Percentiles rank a stretch among this genome's conserved stretches.
Conservation (phyloP, 495 filamentous ascomycete species). For the Cryomyces minteri region DNA sequence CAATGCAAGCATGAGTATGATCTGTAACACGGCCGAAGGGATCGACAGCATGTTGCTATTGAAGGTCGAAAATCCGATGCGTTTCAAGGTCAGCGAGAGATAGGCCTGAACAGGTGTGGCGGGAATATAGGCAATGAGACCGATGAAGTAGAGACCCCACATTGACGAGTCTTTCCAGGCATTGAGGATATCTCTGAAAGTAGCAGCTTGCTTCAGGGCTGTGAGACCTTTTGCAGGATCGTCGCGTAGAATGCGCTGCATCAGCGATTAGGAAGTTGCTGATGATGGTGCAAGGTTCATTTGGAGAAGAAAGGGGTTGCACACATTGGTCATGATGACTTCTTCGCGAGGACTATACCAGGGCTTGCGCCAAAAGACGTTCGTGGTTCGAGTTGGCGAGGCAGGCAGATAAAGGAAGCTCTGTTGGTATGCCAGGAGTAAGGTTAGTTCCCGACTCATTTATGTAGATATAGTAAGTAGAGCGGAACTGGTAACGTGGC, state of each 20-base stretch:
- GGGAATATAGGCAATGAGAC: constrained; percentile 32
- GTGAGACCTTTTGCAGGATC: constrained; percentile 46
- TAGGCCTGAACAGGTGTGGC: constrained; percentile 22
- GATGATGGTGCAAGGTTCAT: too few relatives aligned
- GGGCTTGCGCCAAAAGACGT: constrained; percentile 33
- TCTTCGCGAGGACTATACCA: constrained; percentile 47
- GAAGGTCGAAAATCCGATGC: constrained; percentile 27
- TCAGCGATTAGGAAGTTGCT: too few relatives aligned
- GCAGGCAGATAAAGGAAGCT: constrained; percentile 36
- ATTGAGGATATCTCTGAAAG: constrained; percentile 25
- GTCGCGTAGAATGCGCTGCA: constrained; percentile 39
- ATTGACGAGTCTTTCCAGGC: constrained; percentile 34
- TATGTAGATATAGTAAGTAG: too few relatives aligned
- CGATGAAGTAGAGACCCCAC: constrained; percentile 35
- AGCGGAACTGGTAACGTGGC: too few relatives aligned
- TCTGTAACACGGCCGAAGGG: constrained; percentile 24
- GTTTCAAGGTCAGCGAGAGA: constrained; percentile 22
- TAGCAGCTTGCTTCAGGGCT: constrained; percentile 40
- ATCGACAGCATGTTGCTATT: constrained; percentile 27
- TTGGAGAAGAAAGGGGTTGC: too few relatives aligned
- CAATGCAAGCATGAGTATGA: constrained; percentile 25
- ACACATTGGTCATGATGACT: constrained; percentile 41
- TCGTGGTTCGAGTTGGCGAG: constrained; percentile 29
- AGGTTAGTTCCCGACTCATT: too few relatives aligned
- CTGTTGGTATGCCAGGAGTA: too few relatives aligned